Percentiles rank a stretch among this genome's conserved stretches.
These are phyloP conservation scores for Diaporthe australafricana DNA, from an alignment of 2,329 filamentous ascomycete species.

Conservation along the genomic window DNA sequence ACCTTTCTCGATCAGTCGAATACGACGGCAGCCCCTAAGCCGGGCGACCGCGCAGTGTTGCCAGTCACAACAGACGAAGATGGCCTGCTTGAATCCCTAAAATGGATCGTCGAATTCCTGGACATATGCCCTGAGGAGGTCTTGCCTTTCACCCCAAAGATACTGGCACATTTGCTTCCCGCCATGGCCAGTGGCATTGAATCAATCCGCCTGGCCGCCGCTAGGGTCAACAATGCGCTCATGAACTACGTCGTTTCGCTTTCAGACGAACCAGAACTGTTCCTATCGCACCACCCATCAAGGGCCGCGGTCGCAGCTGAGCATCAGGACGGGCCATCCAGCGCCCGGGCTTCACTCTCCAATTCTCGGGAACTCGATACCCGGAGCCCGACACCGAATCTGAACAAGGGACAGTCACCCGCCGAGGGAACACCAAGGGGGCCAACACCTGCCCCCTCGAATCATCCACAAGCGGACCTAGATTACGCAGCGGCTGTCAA, in stretches of 20 bases:
- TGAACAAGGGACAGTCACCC: constrained; percentile 52
- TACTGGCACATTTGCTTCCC: constrained; percentile 91
- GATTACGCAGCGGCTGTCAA: constrained; percentile 96
- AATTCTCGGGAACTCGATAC: constrained; percentile 66
- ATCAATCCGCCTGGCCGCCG: constrained; percentile 87
- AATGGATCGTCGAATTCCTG: constrained; percentile 96
- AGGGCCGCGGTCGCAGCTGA: constrained; percentile 57
- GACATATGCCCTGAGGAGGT: constrained; percentile 98
- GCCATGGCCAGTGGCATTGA: constrained; percentile 94
- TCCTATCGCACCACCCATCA: constrained; percentile 49
- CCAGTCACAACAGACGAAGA: constrained; percentile 76
- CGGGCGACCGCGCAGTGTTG: constrained; percentile 26
- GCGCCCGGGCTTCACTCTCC: constrained; percentile 63
- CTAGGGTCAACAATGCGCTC: constrained; percentile 87
- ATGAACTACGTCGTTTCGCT: constrained; percentile 96
- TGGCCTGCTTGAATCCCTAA: constrained; percentile 87
- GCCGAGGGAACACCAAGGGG: constrained; percentile 53
- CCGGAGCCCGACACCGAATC: constrained; percentile 63
- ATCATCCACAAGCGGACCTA: constrained; percentile 74
- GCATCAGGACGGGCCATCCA: constrained; percentile 58
- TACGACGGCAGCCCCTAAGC: constrained; percentile 14
- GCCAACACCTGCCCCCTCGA: constrained; percentile 53
- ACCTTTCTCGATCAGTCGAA: constrained; percentile 76
- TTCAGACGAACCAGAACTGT: constrained; percentile 73
- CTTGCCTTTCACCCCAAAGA: constrained; percentile 90